Percentiles rank a stretch among this genome's conserved stretches.
Conservation (phyloP, 2,329 filamentous ascomycete species). For the Aspergillus vadensis region DNA sequence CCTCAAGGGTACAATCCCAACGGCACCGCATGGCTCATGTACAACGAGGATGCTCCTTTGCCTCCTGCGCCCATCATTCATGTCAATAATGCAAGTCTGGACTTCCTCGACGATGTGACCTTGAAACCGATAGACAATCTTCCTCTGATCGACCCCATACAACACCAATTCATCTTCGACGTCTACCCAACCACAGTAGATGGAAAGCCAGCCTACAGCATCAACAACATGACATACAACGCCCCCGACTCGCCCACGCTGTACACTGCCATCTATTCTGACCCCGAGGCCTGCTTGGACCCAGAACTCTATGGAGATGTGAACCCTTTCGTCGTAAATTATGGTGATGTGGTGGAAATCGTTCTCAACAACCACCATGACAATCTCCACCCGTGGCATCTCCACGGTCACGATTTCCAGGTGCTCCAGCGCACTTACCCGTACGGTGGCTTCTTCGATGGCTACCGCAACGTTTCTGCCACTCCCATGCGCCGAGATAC, state of each 20-base stretch:
- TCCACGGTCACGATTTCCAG: slow-evolving; percentile 57
- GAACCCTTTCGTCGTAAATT: slow-evolving; percentile 67
- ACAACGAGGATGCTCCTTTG: slow-evolving; percentile 51
- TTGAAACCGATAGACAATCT: slow-evolving; percentile 29
- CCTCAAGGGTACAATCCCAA: slow-evolving; percentile 67
- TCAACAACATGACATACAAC: slow-evolving; percentile 77
- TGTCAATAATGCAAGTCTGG: slow-evolving; percentile 52
- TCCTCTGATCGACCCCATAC: slow-evolving; percentile 30
- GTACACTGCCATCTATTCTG: slow-evolving; percentile 71
- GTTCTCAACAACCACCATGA: slow-evolving; percentile 39
- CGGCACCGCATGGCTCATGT: slow-evolving; percentile 52
- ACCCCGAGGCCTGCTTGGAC: slow-evolving; percentile 54
- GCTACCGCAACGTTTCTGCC: slow-evolving; percentile 28
- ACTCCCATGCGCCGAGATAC: slow-evolving; percentile 37
- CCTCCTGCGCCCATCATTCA: slow-evolving; percentile 57
- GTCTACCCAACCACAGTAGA: slow-evolving; percentile 69
- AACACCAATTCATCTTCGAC: slow-evolving; percentile 35
- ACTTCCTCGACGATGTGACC: slow-evolving; percentile 67
- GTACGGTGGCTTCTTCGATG: slow-evolving; percentile 31
- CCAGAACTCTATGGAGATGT: slow-evolving; percentile 68
- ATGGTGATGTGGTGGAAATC: slow-evolving; percentile 52
- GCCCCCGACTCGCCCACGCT: slow-evolving; percentile 75
- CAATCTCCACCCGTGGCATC: slow-evolving; percentile 51
- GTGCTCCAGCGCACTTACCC: slow-evolving; percentile 38
- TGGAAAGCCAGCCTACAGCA: slow-evolving; percentile 62